Evolutionary conservation across 2,329 filamentous ascomycete genomes (phyloP).

Genomic region (Fusarium albidum): DNA sequence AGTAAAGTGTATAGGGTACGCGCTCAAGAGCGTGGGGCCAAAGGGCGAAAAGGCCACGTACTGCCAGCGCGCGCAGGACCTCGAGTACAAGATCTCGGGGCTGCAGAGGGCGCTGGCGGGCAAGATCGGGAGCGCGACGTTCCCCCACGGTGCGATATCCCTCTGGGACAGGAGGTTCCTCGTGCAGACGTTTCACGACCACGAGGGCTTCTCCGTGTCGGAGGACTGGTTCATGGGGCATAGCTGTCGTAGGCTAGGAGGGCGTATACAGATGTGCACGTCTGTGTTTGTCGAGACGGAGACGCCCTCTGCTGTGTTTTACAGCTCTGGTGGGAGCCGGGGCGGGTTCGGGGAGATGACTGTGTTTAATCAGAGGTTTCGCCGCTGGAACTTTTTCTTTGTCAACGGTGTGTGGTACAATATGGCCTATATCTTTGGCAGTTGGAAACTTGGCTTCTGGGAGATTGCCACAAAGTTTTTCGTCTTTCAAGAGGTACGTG

Average conservation of each 20-base stretch:
- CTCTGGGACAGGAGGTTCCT: constrained; percentile 20
- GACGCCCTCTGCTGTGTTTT: constrained; percentile 20
- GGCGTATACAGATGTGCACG: constrained; percentile 22
- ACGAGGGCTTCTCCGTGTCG: constrained; percentile 15
- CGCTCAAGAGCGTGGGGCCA: constrained; percentile 23
- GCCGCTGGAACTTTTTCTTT: constrained; percentile 25
- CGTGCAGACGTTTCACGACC: constrained; percentile 14
- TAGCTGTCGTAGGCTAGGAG: constrained; percentile 10
- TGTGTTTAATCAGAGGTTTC: constrained; percentile 20
- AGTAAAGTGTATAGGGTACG: constrained; percentile 20
- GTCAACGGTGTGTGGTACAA: constrained; percentile 18
- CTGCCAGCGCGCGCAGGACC: constrained; percentile 18
- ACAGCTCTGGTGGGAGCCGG: constrained; percentile 3
- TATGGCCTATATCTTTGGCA: constrained; percentile 10
- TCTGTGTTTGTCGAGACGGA: constrained; percentile 22
- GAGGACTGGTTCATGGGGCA: constrained; percentile 25
- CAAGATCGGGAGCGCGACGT: constrained; percentile 10
- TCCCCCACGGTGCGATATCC: constrained; percentile 20
- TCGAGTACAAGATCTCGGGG: constrained; percentile 25
- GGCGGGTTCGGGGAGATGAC: constrained; percentile 23
- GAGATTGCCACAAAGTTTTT: constrained; percentile 16
- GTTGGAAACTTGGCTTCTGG: constrained; percentile 15
- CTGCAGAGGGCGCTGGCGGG: constrained; percentile 6
- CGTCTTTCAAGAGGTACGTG: constrained; percentile 15
- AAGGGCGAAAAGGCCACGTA: constrained; percentile 9